Base-by-base conservation (phyloP, 1,284 basidiomycete species). In the Xanthoconium separans region DNA sequence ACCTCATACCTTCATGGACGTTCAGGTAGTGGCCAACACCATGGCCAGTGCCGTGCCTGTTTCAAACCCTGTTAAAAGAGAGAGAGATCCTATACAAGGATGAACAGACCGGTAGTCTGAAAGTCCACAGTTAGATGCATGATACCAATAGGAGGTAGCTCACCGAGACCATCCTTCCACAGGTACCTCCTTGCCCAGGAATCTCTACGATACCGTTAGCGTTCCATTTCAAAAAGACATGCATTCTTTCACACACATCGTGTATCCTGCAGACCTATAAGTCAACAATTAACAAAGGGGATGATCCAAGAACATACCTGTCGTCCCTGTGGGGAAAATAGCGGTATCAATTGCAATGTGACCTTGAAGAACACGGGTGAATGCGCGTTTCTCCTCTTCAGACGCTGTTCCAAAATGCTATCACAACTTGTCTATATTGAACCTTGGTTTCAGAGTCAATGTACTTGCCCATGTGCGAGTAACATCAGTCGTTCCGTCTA, bases 401-500 rank as follows among this genome's bases (percentile, higher is more conserved):
- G 84, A 86, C 0, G 96, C 94, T 1, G 77, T 85, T 31, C 94
- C 95, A 69, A 98, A 98, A 70, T 98, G 95, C 87, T 93, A 50
- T 54, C 12, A 53, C 49, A 34, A 50, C 22, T 24, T 20, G 0
- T 62, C 29, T 50, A 33, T 5, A 61, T 39, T 15, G 2, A 16
- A 34, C 31, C 34, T 20, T 42, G 13, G 10, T 11, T 42, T 15
- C 8, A 46, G 4, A 40, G 36, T 37, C 22, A 42, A 4, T 20
- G 29, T n/a, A 65, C 77, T 61, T 65, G 89, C 91, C 84, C 84
- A 87, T 53, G 93, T 96, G 34, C 95, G 77, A 6, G 95, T 98
- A 10, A 92, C 89, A 65, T 98, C 97, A 1, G 96, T 99, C 1
- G 96, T 99, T 12, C 95, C 95, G 64, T 98, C 95, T 30, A 84